A percentile compares a stretch with the other conserved stretches of the same genome.
Conservation (phyloP, 345 rosid species). For the Barbarea vulgaris region DNA sequence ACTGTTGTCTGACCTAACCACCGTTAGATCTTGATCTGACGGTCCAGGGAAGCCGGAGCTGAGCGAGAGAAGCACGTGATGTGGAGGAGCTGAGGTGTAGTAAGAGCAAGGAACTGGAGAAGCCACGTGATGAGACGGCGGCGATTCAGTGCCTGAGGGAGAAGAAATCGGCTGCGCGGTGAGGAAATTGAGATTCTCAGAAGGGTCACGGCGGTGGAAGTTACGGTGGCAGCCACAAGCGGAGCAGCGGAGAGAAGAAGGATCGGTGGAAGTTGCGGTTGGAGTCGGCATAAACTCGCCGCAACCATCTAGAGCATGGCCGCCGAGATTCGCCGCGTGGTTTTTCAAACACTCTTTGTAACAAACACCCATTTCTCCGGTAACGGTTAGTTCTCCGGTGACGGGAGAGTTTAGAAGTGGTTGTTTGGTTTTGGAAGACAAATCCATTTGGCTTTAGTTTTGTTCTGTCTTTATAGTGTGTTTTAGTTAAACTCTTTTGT, state of each 20-base stretch:
- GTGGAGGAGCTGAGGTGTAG: conserved; percentile 64
- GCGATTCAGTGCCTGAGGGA: conserved; percentile 36
- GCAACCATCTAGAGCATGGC: conserved; percentile 81
- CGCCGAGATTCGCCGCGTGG: conserved; percentile 77
- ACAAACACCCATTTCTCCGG: conserved; percentile 50
- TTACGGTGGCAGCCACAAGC: conserved; percentile 97
- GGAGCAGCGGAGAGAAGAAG: conserved; percentile 66
- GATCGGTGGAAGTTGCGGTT: conserved; percentile 41
- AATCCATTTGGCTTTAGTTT: conserved; percentile 33
- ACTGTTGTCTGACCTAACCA: conserved; percentile 29
- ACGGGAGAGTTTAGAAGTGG: conserved; percentile 1
- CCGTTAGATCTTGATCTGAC: conserved; percentile 41
- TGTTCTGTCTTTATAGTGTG: conserved; percentile 38
- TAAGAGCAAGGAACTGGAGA: conserved; percentile 67
- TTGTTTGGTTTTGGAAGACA: conserved; percentile 33
- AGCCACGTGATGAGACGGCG: conserved; percentile 46
- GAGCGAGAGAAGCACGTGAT: conserved; percentile 54
- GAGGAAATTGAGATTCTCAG: conserved; percentile 28
- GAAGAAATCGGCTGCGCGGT: conserved; percentile 30
- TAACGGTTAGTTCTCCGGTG: conserved; percentile 8
- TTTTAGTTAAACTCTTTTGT: conserved; percentile 7
- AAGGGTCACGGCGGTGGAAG: conserved; percentile 76
- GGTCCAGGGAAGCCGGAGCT: conserved; percentile 48
- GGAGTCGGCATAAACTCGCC: conserved; percentile 78
- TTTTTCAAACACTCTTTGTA: conserved; percentile 83